Evolutionary conservation across 257 asterid genomes (phyloP), one percentile per base, ranked within the genome.

Genomic region (Ballota nigra): DNA sequence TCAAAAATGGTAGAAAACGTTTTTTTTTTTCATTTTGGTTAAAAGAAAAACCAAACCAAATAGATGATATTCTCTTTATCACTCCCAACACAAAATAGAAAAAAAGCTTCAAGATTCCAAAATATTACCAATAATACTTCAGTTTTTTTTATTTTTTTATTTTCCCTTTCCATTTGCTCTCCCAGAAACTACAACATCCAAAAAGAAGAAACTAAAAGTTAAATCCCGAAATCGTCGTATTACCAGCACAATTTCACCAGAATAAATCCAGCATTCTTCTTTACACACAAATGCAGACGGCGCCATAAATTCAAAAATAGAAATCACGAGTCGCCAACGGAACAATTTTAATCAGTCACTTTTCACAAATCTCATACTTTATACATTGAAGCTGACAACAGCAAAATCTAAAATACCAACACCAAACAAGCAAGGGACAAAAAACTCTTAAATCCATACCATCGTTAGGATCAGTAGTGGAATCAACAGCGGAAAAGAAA

Each of bases 401-500:
- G 24, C 5, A 69, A 5, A 64, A 10, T 72, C n/a, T 22, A 55
- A 56, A 56, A 58, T 23, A 2, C 56, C 61, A 11, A 6, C 11
- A 6, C 29, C 28, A n/a, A 66, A 68, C 22, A 51, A 68, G 23
- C 8, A 56, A 22, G 23, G 56, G 29, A 47, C n/a, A 68, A 20
- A 56, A 56, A 11, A 26, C 36, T 51, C 41, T 36, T 5, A 61
- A 67, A 57, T 19, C 53, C 78, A 77, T 72, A 94, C 99, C 80
- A 61, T 91, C 97, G 74, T 74, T 84, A 23, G 92, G 84, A 83
- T 89, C 93, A 79, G 97, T 89, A 68, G 79, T 68, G 64, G 83
- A 90, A 52, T 70, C 56, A 36, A 76, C 81, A 16, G 19, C 43
- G 59, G 75, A 31, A 78, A 43, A 22, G 4, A 77, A 75, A 75